These are phyloP conservation scores for Stachybotrys chlorohalonatus DNA, from an alignment of 2,329 filamentous ascomycete species.

Conservation along the genomic window DNA sequence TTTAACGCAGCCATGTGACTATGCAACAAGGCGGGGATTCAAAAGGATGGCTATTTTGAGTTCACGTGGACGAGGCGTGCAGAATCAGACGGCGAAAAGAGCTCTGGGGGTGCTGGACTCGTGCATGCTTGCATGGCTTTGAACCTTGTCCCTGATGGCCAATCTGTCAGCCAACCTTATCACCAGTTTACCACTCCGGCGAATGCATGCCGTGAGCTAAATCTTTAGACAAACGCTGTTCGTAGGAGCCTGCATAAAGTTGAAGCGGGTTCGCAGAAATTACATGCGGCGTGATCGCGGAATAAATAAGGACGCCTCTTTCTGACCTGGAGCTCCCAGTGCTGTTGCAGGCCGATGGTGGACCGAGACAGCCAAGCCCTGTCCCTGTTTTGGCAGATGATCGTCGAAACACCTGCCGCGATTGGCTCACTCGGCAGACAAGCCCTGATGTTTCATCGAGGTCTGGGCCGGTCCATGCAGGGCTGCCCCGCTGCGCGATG, in stretches of 20 bases:
- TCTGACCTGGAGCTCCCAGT: too few species aligned
- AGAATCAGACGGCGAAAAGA: too few species aligned
- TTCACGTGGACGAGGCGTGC: too few species aligned
- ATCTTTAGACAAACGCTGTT: not conserved
- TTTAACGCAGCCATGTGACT: too few species aligned
- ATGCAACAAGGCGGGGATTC: too few species aligned
- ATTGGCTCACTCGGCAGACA: not conserved
- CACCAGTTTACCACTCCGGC: not conserved
- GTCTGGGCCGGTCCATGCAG: not conserved
- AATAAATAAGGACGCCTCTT: too few species aligned
- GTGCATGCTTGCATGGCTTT: not conserved
- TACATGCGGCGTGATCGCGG: too few species aligned
- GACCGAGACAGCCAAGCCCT: not conserved
- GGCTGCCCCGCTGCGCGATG: not conserved
- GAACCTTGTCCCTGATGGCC: not conserved
- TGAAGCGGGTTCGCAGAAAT: too few species aligned
- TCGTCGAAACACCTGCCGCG: not conserved
- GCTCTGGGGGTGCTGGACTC: not conserved
- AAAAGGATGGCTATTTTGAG: too few species aligned
- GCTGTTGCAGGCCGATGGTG: not conserved
- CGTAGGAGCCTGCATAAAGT: too few species aligned
- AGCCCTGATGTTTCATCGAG: not conserved
- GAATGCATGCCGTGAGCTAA: not conserved
- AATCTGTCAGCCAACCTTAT: not conserved
- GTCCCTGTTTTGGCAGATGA: not conserved